Evolutionary conservation across 2,329 filamentous ascomycete species (phyloP).

Genomic region (Dactylellina cionopaga): DNA sequence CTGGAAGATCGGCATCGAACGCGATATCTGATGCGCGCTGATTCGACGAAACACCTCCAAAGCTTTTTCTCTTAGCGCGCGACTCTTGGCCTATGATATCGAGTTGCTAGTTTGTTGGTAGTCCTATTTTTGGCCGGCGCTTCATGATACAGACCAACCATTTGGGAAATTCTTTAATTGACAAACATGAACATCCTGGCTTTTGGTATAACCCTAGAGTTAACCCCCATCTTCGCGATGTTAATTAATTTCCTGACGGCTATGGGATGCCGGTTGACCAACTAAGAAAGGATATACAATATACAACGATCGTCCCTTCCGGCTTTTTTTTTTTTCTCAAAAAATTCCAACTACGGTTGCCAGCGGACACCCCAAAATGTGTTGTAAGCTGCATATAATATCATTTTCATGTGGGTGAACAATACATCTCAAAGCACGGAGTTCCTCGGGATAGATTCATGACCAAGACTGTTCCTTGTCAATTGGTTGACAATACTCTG

Average conservation of each 20-base stretch:
- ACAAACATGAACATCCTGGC: conserved; percentile 11
- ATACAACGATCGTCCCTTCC: too few species aligned
- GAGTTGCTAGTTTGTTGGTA: conserved; percentile 2
- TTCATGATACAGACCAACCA: conserved; percentile 24
- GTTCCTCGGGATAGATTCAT: too few species aligned
- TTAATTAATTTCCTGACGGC: not conserved
- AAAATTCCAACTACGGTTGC: too few species aligned
- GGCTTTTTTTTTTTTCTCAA: too few species aligned
- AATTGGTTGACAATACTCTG: too few species aligned
- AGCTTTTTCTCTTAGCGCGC: conserved; percentile 36
- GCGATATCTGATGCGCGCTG: conserved; percentile 22
- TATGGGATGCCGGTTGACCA: not conserved
- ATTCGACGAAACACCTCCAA: conserved; percentile 10
- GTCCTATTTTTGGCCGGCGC: conserved; percentile 48
- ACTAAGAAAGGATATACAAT: too few species aligned
- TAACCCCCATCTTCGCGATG: not conserved
- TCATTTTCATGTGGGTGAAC: too few species aligned
- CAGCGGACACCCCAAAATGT: too few species aligned
- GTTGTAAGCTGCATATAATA: too few species aligned
- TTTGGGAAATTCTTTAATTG: conserved; percentile 17
- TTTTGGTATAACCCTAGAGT: not conserved
- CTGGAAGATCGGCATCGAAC: conserved; percentile 29
- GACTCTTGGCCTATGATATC: conserved; percentile 37
- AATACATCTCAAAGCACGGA: too few species aligned
- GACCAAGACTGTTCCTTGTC: too few species aligned